Percentiles rank a stretch among this genome's conserved stretches.
phyloP scores from a whole-genome alignment of 176 grass and related monocot species.

The Melocanna baccifera region DNA sequence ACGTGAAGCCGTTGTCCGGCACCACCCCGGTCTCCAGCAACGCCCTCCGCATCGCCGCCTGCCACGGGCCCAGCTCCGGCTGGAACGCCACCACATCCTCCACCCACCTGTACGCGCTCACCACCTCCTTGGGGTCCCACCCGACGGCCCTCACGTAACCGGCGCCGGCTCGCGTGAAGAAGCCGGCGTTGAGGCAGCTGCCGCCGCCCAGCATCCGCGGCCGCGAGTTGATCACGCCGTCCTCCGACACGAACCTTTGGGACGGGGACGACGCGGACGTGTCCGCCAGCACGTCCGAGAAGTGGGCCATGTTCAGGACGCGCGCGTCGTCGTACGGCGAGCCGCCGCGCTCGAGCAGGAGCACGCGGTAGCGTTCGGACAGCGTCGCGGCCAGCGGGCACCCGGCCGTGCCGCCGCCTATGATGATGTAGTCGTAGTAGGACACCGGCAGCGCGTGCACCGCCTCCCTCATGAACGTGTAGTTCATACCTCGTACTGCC shows the following conservation, averaged over 20 bases:
- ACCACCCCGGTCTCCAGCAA: conserved; percentile 52
- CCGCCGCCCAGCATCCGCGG: conserved; percentile 85
- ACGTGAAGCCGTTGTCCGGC: conserved; percentile 59
- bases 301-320: conserved; percentile 53
- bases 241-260: conserved; percentile 79
- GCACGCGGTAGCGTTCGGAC: conserved; percentile 49
- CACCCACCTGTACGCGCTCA: conserved; percentile 64
- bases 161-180: conserved; percentile 72
- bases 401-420: conserved; percentile 80
- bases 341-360: conserved; percentile 74
- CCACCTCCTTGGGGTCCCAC: conserved; percentile 49
- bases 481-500: conserved; percentile 31
- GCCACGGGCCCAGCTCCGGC: conserved; percentile 50
- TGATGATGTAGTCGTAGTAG: conserved; percentile 79
- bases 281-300: conserved; percentile 64
- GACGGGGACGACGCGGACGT: conserved; percentile 55
- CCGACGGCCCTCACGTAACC: conserved; percentile 40
- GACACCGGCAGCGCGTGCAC: conserved; percentile 41
- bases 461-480: conserved; percentile 76
- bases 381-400: conserved; percentile 85
- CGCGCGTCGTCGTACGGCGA: conserved; percentile 78
- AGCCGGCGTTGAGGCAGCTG: conserved; percentile 83
- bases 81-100: conserved; percentile 58
- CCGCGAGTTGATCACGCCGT: conserved; percentile 77
- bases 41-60: conserved; percentile 40